phyloP scores from a whole-genome alignment of 352 stramenopile species.

The Pythium guiyangense region DNA sequence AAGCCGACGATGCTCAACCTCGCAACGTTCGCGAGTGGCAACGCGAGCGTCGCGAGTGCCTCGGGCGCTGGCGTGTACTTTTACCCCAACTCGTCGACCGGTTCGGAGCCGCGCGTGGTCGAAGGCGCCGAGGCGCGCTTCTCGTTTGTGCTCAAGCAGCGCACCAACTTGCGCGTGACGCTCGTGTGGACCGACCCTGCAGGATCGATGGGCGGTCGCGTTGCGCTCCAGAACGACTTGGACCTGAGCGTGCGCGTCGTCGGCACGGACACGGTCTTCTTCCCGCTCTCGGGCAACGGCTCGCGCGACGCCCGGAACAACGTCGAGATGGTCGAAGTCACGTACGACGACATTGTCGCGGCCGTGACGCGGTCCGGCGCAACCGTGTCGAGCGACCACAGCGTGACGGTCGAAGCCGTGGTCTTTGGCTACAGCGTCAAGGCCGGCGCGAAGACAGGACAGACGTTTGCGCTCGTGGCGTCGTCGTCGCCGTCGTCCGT shows the following conservation, averaged over 20 bases:
- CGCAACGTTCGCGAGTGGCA: constrained; percentile 37
- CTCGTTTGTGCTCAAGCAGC: constrained; percentile 48
- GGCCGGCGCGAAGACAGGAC: constrained; percentile 35
- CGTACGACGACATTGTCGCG: constrained; percentile 37
- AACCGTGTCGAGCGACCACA: constrained; percentile 22
- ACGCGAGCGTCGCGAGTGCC: constrained; percentile 3
- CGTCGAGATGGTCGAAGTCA: constrained; percentile 73
- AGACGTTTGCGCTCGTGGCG: constrained; percentile 74
- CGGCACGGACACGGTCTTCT: constrained; percentile 47
- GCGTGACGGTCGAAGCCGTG: constrained; percentile 55
- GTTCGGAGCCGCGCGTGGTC: constrained; percentile 47
- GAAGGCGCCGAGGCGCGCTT: constrained; percentile 45
- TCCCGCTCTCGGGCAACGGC: constrained; percentile 55
- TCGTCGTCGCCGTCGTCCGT: constrained; percentile 56
- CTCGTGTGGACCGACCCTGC: constrained; percentile 72
- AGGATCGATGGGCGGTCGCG: constrained; percentile 41
- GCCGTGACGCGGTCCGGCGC: constrained; percentile 23
- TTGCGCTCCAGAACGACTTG: constrained; percentile 64
- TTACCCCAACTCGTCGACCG: constrained; percentile 40
- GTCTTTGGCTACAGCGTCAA: constrained; percentile 67
- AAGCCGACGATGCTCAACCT: constrained; percentile 81
- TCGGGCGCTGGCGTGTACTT: constrained; percentile 41
- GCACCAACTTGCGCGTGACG: constrained; percentile 58
- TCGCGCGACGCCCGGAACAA: constrained; percentile 68
- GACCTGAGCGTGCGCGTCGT: constrained; percentile 56